These are phyloP conservation scores for Metrosideros polymorpha DNA, from an alignment of 441 rosid genomes.

Conservation along the genomic window DNA sequence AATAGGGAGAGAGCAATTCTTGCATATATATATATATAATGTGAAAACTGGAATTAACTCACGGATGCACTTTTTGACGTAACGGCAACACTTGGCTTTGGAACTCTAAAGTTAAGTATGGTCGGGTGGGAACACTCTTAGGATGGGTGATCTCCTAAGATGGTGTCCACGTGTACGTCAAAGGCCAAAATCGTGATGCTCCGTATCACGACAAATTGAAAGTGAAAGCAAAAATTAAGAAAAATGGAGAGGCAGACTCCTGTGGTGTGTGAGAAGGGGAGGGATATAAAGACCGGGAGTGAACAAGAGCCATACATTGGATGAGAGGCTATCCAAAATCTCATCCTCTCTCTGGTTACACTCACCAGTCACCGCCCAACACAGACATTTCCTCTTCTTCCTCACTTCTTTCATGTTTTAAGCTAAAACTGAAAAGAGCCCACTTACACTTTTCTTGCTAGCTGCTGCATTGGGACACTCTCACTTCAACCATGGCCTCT, in stretches of 20 bases:
- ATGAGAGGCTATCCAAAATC: conserved; percentile 73
- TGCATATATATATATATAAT: no score
- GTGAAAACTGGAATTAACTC: no score
- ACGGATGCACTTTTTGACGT: no score
- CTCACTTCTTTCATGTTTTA: not conserved
- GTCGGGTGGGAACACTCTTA: no score
- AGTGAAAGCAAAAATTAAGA: not conserved
- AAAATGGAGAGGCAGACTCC: not conserved
- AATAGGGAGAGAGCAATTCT: no score
- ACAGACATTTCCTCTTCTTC: not conserved
- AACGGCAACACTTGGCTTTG: no score
- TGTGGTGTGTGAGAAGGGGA: not conserved
- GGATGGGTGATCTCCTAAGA: no score
- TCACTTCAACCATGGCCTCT: conserved; percentile 58
- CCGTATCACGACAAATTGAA: not conserved
- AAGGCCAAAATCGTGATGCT: no score
- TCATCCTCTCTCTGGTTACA: conserved; percentile 35
- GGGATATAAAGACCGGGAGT: not conserved
- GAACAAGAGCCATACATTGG: conserved; percentile 63
- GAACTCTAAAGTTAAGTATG: no score
- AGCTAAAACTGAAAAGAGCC: not conserved
- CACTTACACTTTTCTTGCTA: not conserved
- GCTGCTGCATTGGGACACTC: not conserved
- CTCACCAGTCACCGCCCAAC: conserved; percentile 12
- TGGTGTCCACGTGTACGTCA: no score